Percentiles rank a stretch among this genome's conserved stretches.
Evolutionary conservation across 129 eudicot genomes (phyloP).

Genomic region (Logfia minima): DNA sequence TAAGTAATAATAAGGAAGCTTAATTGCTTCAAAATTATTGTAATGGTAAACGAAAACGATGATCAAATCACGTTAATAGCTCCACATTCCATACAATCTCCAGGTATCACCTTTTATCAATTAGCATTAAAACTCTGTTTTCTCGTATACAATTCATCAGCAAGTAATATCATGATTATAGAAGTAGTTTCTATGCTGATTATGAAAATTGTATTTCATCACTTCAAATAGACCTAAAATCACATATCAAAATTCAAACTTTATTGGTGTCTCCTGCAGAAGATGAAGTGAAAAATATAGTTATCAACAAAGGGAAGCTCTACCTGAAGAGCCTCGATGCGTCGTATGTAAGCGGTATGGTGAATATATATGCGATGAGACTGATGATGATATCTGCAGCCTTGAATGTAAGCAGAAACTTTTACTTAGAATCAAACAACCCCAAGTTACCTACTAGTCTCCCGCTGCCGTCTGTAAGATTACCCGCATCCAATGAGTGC

Average conservation of each 20-base stretch:
- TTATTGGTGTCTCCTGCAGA: slow-evolving; percentile 27
- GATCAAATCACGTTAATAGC: slow-evolving; percentile 14
- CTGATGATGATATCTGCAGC: slow-evolving; percentile 97
- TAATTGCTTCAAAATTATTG: slow-evolving; percentile 7
- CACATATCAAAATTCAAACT: not conserved
- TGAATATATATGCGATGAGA: slow-evolving; percentile 95
- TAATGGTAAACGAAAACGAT: slow-evolving; percentile 23
- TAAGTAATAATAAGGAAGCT: not conserved
- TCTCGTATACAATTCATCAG: not conserved
- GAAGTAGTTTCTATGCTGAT: not conserved
- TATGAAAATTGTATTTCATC: not conserved
- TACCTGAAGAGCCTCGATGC: slow-evolving; percentile 84
- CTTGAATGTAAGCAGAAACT: slow-evolving; percentile 75
- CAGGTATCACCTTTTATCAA: slow-evolving; percentile 27
- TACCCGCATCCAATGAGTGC: slow-evolving; percentile 77
- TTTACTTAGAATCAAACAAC: slow-evolving; percentile 46
- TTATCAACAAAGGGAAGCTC: slow-evolving; percentile 93
- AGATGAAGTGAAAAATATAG: slow-evolving; percentile 75
- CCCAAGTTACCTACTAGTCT: slow-evolving; percentile 38
- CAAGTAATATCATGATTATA: not conserved
- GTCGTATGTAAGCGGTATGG: slow-evolving; percentile 84
- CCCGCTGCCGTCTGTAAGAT: slow-evolving; percentile 37
- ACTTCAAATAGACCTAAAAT: not conserved
- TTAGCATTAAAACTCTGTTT: not conserved
- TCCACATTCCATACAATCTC: slow-evolving; percentile 22